Base-by-base conservation (phyloP, 2,329 filamentous ascomycete species). In the Myriosclerotinia curreyana region DNA sequence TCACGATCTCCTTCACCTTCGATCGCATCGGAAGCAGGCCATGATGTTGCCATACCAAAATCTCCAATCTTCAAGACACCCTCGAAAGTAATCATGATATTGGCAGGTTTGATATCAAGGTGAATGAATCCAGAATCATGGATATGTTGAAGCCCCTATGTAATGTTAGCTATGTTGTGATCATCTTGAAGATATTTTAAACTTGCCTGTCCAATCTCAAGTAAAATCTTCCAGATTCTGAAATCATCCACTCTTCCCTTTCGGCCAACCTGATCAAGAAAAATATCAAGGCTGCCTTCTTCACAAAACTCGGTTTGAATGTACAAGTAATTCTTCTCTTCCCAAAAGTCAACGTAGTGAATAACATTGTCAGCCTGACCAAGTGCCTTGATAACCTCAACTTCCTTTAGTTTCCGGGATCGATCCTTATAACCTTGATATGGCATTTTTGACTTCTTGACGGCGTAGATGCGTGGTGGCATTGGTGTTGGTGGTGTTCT, bases 281-380 rank as follows among this genome's bases (percentile, higher is more conserved):
- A 99, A 20, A 86, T 83, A 74, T 96, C 90, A 51, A 99, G 80
- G 66, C 91, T 96, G 20, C 95, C 95, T 74, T 96, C 92, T 75
- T 97, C 93, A 73, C 95, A 99, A 74, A 88, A 98, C 74, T 99
- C 95, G 0, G 94, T 98, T 79, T 98, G 94, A 66, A 99, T 98
- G 78, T 97, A 99, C 12, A 99, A 83, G 73, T 94, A 87, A 64
- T 85, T 84, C 69, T 91, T 86, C 66, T 89, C 83, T 76, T 97
- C 94, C 95, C 95, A 99, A 74, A 87, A 88, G 71, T 96, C 87
- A 62, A 92, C 81, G 70, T 94, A 90, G 67, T 90, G 86, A 60
- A 99, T 81, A 61, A 98, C 85, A 75, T 99, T 93, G 72, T 96
- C 92, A 63, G 89, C 87, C 65, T 90, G 86, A 60, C 85, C 85